Base-by-base conservation (phyloP, 1,284 basidiomycete genomes). In the Peniophora sp. region DNA sequence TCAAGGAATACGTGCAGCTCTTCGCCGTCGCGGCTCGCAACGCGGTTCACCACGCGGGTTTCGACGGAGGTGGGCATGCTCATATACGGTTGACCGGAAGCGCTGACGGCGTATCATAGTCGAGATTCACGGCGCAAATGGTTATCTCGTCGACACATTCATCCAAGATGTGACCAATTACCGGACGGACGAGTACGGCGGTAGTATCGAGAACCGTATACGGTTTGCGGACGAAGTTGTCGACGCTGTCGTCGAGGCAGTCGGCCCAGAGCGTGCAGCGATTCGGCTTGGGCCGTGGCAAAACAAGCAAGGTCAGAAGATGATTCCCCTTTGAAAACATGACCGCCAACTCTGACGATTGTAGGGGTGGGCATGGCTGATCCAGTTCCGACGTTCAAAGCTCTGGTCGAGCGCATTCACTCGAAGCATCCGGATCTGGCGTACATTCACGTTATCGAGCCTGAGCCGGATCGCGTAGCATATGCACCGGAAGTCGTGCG, bases 121-220 rank as follows among this genome's bases (percentile, higher is more conserved):
- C 50, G 67, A 70, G 58, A 57, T 71, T 23, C 68, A 70, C 53
- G 59, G 56, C 46, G 68, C 69, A 11, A 67, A 71, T 50, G 71
- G 72, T 5, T 72, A 70, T 56, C 58, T 73, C 6, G 50, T 69
- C 45, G 67, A 69, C 58, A 65, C 71, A 55, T 74, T 72, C 59
- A 41, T 71, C 24, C 64, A 69, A 38, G 61, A 65, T 49, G 57
- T 60, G 8, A 58, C 67, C 45, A 83, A 83, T 66, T 66, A 71
- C 35, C 74, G 80, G 25, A 77, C 73, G 12, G 81, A 85, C 63
- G 65, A 70, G 38, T 85, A 80, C 61, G 81, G 81, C 8, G 81
- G 80, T 2, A 69, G 69, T 3, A 53, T 79, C 25, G 75, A 79
- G 63, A 81, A 81, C 61, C 67, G 82, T 17, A 58, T 65, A 2